These are phyloP conservation scores for Daldinia eschscholtzii DNA, from an alignment of 2,329 filamentous ascomycete genomes.

Conservation along the genomic window DNA sequence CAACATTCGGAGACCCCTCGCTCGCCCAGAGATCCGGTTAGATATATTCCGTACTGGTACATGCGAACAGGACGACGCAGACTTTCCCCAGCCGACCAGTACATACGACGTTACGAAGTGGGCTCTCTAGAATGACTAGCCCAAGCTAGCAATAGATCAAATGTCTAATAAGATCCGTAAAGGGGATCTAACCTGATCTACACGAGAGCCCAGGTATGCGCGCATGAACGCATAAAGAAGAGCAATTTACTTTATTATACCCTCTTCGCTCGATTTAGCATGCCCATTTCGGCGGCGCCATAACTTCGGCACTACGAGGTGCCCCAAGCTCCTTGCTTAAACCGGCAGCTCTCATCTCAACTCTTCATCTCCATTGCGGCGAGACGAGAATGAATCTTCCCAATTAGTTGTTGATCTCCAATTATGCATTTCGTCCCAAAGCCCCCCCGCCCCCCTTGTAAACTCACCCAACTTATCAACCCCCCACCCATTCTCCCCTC, in stretches of 20 bases:
- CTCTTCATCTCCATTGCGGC: conserved; percentile 26
- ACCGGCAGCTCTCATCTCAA: conserved; percentile 28
- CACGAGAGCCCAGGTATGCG: conserved; percentile 27
- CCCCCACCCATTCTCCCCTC: conserved; percentile 20
- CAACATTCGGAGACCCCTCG: conserved; percentile 32
- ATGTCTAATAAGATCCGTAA: conserved; percentile 34
- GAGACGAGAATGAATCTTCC: conserved; percentile 4
- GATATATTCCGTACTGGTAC: conserved; percentile 31
- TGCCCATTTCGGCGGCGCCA: conserved; percentile 41
- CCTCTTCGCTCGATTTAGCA: conserved; percentile 35
- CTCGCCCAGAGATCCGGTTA: conserved; percentile 42
- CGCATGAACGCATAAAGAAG: conserved; percentile 50
- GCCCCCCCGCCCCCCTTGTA: not conserved
- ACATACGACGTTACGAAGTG: conserved; percentile 11
- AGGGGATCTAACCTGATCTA: conserved; percentile 43
- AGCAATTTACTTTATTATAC: conserved; percentile 48
- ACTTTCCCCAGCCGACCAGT: conserved; percentile 1
- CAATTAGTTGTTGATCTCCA: conserved; percentile 9
- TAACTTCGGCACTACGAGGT: conserved; percentile 41
- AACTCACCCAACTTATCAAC: conserved; percentile 12
- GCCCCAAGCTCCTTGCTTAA: conserved; percentile 36
- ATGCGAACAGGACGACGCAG: not conserved
- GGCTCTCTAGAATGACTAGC: conserved; percentile 23
- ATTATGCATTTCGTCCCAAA: conserved; percentile 5
- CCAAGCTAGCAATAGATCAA: conserved; percentile 32